Evolutionary conservation across 1,139 yeast genomes (phyloP), one percentile per base, ranked within the genome.

Genomic region (Geotrichum bryndzae): DNA sequence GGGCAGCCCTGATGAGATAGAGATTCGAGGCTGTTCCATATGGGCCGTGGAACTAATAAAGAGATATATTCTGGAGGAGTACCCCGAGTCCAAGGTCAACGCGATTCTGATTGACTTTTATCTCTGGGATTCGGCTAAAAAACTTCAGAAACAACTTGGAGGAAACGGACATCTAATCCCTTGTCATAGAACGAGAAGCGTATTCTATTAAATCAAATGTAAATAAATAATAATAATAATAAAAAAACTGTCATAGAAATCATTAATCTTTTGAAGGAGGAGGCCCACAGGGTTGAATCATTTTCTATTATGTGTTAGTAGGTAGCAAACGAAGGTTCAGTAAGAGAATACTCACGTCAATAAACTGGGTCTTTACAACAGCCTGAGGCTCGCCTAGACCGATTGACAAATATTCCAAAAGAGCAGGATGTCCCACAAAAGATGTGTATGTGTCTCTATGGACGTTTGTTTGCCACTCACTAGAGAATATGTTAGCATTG

Each of bases 361-460:
- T 80, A 68, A 88, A 74, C 54, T 79, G 76, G 56, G 80, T 78
- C 60, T 84, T 78, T 27, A 82, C 72, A 31, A 82, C 66, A 38
- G 75, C 77, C 59, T 80, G 82, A 38, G 88, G 83, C 66, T 83
- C 80, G 58, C 83, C 85, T 58, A 80, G 72, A 0, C 86, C 88
- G 8, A 88, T 71, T n/a, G 96, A 77, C 59, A 86, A 79, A 69
- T 89, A 89, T 66, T 84, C 83, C 54, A 90, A 72, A 61, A 87
- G 65, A 2, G 84, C 82, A 22, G 86, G 84, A 72, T 92, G 96
- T 33, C 88, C 87, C 31, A 85, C 82, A 59, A 90, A 74, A 22
- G 88, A 81, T 1, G 90, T 82, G 66, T 86, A 84, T 0, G 96
- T 84, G 71, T 95, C 98, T 66, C 88, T 78, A 58, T 84, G 85